phyloP scores from a whole-genome alignment of 2,329 filamentous ascomycete species.

The Paraconiothyrium brasiliense region DNA sequence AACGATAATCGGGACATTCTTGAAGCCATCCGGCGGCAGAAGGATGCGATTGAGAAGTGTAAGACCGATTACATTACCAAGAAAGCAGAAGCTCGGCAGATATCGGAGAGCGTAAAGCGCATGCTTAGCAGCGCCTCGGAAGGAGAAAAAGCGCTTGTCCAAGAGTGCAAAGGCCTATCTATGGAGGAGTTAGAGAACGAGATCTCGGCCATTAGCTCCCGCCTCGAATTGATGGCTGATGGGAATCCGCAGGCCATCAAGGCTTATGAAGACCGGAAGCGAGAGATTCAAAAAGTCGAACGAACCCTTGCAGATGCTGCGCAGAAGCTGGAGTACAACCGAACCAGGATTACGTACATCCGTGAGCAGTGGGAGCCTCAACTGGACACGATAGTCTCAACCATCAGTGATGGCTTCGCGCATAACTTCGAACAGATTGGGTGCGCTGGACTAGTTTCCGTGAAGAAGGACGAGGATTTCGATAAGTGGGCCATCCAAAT shows the following conservation, averaged over 20 bases:
- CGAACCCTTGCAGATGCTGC: slow-evolving; percentile 66
- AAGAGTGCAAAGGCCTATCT: slow-evolving; percentile 29
- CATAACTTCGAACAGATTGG: slow-evolving; percentile 95
- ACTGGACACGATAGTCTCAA: slow-evolving; percentile 77
- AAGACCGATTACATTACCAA: slow-evolving; percentile 23
- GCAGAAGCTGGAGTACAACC: slow-evolving; percentile 64
- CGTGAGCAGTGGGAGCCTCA: slow-evolving; percentile 82
- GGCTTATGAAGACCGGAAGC: slow-evolving; percentile 66
- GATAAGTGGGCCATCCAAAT: slow-evolving; percentile 94
- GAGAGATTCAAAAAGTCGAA: slow-evolving; percentile 73
- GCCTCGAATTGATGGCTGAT: slow-evolving; percentile 81
- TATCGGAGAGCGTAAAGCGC: slow-evolving; percentile 28
- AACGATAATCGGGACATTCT: slow-evolving; percentile 62
- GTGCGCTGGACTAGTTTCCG: slow-evolving; percentile 87
- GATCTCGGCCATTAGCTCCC: slow-evolving; percentile 76
- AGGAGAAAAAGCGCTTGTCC: slow-evolving; percentile 36
- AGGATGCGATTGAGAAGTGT: slow-evolving; percentile 28
- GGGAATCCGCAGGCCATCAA: slow-evolving; percentile 78
- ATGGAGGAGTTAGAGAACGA: slow-evolving; percentile 74
- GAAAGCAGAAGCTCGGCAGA: slow-evolving; percentile 23
- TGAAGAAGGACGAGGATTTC: slow-evolving; percentile 92
- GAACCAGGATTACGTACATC: slow-evolving; percentile 69
- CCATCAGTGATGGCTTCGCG: slow-evolving; percentile 90
- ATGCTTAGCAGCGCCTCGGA: slow-evolving; percentile 31
- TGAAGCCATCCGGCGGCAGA: slow-evolving; percentile 45